phyloP scores from a whole-genome alignment of 75 land plant genomes.

The Selaginella tamariscina region DNA sequence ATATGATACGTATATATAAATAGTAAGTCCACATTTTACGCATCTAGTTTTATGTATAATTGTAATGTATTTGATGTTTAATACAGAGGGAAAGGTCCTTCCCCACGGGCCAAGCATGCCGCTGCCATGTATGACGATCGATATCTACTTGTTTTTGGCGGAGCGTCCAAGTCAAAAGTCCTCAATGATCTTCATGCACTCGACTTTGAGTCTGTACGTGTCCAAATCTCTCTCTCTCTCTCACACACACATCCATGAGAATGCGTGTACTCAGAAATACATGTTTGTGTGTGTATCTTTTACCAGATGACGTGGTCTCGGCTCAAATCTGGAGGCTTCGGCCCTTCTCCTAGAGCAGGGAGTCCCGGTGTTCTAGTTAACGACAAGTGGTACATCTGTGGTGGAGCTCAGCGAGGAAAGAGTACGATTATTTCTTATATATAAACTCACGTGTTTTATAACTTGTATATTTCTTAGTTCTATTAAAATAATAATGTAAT shows the following conservation, averaged over 20 bases:
- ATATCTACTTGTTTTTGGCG: constrained; percentile 72
- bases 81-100: constrained; percentile 78
- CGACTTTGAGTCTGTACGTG: constrained; percentile 81
- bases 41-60: background rate
- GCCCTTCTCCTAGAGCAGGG: constrained; percentile 83
- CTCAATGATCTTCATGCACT: constrained; percentile 80
- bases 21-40: background rate
- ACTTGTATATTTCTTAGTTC: too few species aligned
- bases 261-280: too few species aligned
- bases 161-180: constrained; percentile 61
- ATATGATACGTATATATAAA: background rate
- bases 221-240: background rate
- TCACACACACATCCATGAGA: background rate
- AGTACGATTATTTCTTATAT: constrained; percentile 25
- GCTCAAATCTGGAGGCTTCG: constrained; percentile 52
- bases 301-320: constrained; percentile 87
- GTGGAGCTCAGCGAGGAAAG: constrained; percentile 52
- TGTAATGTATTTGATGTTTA: background rate
- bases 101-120: constrained; percentile 72
- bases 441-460: background rate
- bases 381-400: constrained; percentile 83
- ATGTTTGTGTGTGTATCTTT: too few species aligned
- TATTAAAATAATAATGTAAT: background rate
- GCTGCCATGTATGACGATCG: constrained; percentile 86
- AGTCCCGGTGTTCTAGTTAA: constrained; percentile 69